Percentiles rank a stretch among this genome's conserved stretches.
Conservation (phyloP, 495 filamentous ascomycete species). For the Aspergillus bridgeri region DNA sequence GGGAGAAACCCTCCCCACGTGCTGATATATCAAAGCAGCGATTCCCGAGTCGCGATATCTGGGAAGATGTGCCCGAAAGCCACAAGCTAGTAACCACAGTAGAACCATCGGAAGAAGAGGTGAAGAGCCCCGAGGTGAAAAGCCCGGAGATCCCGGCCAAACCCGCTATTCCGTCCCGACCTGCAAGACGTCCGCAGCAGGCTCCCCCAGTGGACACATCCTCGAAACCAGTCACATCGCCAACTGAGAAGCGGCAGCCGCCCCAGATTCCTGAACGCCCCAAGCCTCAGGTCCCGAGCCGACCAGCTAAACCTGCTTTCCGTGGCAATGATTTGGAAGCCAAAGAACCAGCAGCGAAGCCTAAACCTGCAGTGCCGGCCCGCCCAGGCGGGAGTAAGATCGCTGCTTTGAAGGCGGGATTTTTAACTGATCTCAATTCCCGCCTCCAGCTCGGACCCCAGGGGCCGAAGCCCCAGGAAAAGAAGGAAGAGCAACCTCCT, state of each 20-base stretch:
- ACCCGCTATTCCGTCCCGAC: slow-evolving; percentile 43
- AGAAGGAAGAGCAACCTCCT: slow-evolving; percentile 51
- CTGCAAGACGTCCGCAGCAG: slow-evolving; percentile 37
- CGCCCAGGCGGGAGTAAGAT: slow-evolving; percentile 80
- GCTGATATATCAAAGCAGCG: slow-evolving; percentile 58
- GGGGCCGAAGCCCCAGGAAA: slow-evolving; percentile 63
- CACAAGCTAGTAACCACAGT: slow-evolving; percentile 78
- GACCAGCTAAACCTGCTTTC: slow-evolving; percentile 57
- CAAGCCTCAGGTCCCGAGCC: slow-evolving; percentile 75
- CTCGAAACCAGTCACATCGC: slow-evolving; percentile 30
- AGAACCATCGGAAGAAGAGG: slow-evolving; percentile 52
- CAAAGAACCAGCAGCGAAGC: slow-evolving; percentile 41
- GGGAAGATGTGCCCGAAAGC: slow-evolving; percentile 92
- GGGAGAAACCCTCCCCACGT: slow-evolving; percentile 43
- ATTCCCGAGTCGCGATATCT: slow-evolving; percentile 93
- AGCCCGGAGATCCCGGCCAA: slow-evolving; percentile 39
- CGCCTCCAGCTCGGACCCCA: slow-evolving; percentile 79
- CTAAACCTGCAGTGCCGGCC: slow-evolving; percentile 77
- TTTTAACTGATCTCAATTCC: slow-evolving; percentile 85
- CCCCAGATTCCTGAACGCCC: slow-evolving; percentile 63
- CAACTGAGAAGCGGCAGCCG: slow-evolving; percentile 47
- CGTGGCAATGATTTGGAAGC: slow-evolving; percentile 29
- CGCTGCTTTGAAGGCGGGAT: slow-evolving; percentile 82
- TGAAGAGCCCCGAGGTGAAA: slow-evolving; percentile 27
- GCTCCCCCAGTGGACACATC: slow-evolving; percentile 32